phyloP scores from a whole-genome alignment of 2,329 filamentous ascomycete genomes.

The Diaporthe amygdali region DNA sequence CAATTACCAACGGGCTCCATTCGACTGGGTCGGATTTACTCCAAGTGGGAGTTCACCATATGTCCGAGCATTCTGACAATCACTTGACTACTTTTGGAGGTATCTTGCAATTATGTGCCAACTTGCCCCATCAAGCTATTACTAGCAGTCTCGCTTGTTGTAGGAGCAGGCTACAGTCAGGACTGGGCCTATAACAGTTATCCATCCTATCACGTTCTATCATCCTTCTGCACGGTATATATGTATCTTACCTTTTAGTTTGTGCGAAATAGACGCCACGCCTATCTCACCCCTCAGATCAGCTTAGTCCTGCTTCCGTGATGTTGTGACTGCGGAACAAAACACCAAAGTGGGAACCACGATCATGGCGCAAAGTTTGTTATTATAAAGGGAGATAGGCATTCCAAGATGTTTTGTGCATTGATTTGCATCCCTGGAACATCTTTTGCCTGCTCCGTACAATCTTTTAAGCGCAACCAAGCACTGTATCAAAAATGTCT shows the following conservation, averaged over 20 bases:
- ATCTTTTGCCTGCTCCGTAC: too few species aligned
- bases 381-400: neutral
- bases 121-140: neutral
- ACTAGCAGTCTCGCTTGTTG: neutral
- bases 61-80: neutral
- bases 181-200: neutral
- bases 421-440: too few species aligned
- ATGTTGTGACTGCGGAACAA: neutral
- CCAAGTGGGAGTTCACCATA: fast-evolving
- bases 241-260: too few species aligned
- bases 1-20: too few species aligned
- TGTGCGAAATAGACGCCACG: too few species aligned
- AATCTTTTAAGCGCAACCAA: too few species aligned
- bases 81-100: neutral
- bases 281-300: neutral
- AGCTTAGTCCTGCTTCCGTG: neutral
- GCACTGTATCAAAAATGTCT: neutral
- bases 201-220: neutral
- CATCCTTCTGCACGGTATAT: neutral
- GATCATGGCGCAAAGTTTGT: fast-evolving
- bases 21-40: too few species aligned
- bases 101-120: neutral
- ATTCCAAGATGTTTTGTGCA: fast-evolving
- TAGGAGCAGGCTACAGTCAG: neutral
- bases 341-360: neutral